Base-by-base conservation (phyloP, 2,329 filamentous ascomycete genomes). In the Cladosporium sp. region DNA sequence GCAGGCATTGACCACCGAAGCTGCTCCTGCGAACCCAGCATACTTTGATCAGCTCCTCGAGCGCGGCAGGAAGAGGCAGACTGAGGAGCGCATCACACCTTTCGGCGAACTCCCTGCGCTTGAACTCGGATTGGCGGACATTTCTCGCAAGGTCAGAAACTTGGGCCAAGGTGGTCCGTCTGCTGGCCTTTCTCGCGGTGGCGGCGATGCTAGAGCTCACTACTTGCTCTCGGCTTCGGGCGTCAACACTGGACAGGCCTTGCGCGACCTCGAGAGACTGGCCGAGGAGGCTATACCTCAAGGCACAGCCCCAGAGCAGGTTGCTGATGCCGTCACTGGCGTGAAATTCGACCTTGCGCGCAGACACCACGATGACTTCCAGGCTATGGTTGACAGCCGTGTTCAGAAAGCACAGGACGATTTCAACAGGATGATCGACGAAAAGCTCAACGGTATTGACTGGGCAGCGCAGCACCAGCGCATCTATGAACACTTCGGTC, bases 401-500 rank as follows among this genome's bases (percentile, higher is more conserved):
- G 53, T 97, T 54, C 85, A 92, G 62, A 83, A 91, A 62, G 93
- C 91, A 3, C 85, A 92, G 53, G 83, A 84, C 50, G 93, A 97
- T 64, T 97, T 98, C 66, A 91, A 98, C 66, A 80, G 82, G 53
- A 97, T 95, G 67, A 77, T 98, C 50, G 91, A 97, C 66, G 91
- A 96, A 61, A 94, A 95, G 64, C 84, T 97, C 43, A 88, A 90
- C 25, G 63, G 58, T 18, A 85, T 95, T 74, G 90, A 97, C 67
- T 97, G 93, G 91, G 91, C 96, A 60, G 85, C 86, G 13, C 92
- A 97, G 72, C 85, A 92, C 55, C 88, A 87, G 68, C 84, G 84
- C 57, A 95, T 98, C 56, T 97, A 96, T 69, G 84, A 95, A 62
- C 93, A 98, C 69, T 97, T 98, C 67, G 93, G 93, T 12, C 85